Evolutionary conservation across 2,329 filamentous ascomycete species (phyloP), one percentile per base, ranked within the genome.

Genomic region (Xylariales sp.): DNA sequence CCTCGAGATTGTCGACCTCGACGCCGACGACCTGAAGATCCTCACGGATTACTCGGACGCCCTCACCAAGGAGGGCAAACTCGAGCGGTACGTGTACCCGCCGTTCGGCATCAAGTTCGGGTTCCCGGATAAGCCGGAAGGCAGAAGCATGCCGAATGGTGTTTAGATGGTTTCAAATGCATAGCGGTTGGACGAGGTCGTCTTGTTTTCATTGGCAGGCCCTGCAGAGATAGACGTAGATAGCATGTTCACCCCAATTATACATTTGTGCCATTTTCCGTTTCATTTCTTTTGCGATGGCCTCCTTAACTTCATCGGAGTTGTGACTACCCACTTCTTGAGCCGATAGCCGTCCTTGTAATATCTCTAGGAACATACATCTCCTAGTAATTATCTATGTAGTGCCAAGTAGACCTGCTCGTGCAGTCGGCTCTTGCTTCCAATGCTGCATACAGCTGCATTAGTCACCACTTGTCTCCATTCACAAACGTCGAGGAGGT

Each of bases 81-180:
- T 87, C 67, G 81, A 86, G 80, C 83, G 88, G 73, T 92, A 87
- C 69, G 88, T 92, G 41, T 91, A 90, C 78, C 90, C 90, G 71
- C 86, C 89, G 0, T 92, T 92, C 74, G 89, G 88, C 2, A 80
- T 91, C 56, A 83, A 90, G 74, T 90, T 93, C 77, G 90, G 90
- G 1, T 92, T 92, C 82, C 90, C 89, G n/a, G 90, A 92, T 77
- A 90, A 90, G 84, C 68, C 75, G 70, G 57, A 77, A 16, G 78
- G 77, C 10, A 70, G 61, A 73, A 71, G 61, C 34, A 52, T 75
- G 69, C 72, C 75, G 59, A 77, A 78, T 46, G 75, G 76, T 32
- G 63, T 72, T 18, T 66, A 68, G 46, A 49, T 18, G 12, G 9
- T 36, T 23, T 34, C 12, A 10, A 32, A 23, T 36, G 34, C 7